Evolutionary conservation across 2,329 filamentous ascomycete genomes (phyloP).

Genomic region (Coniochaeta hoffmannii): DNA sequence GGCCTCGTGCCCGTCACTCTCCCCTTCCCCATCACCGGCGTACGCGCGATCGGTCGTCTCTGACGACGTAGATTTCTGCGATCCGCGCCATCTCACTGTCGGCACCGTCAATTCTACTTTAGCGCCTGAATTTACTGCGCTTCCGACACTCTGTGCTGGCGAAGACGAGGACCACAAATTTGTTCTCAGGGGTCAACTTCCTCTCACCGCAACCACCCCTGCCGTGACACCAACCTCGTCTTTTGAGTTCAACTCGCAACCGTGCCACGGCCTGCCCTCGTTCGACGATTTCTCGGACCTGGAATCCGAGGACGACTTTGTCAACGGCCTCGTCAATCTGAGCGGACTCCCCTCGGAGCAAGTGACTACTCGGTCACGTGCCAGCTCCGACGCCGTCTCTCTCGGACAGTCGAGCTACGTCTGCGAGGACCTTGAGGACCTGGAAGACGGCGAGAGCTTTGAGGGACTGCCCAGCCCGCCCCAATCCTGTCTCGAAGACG

Average conservation of each 20-base stretch:
- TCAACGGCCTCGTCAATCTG: slow-evolving; percentile 66
- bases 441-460: slow-evolving; percentile 60
- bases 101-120: slow-evolving; percentile 42
- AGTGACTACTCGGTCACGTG: slow-evolving; percentile 50
- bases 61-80: slow-evolving; percentile 80
- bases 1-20: slow-evolving; percentile 75
- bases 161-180: slow-evolving; percentile 53
- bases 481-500: slow-evolving; percentile 37
- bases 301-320: slow-evolving; percentile 85
- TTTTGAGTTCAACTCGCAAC: slow-evolving; percentile 45
- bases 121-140: slow-evolving; percentile 55
- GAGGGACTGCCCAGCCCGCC: slow-evolving; percentile 57
- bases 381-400: slow-evolving; percentile 58
- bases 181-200: slow-evolving; percentile 39
- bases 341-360: slow-evolving; percentile 39
- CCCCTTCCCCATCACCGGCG: slow-evolving; percentile 70
- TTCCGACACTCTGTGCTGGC: slow-evolving; percentile 53
- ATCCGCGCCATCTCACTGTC: slow-evolving; percentile 83
- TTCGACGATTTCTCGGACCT: slow-evolving; percentile 87
- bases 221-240: slow-evolving; percentile 25
- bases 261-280: slow-evolving; percentile 54
- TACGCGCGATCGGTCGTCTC: slow-evolving; percentile 62
- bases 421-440: slow-evolving; percentile 67
- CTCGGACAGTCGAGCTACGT: slow-evolving; percentile 73
- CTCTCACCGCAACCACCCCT: slow-evolving; percentile 37